Base-by-base conservation (phyloP, 345 rosid genomes). In the Turnera subulata region DNA sequence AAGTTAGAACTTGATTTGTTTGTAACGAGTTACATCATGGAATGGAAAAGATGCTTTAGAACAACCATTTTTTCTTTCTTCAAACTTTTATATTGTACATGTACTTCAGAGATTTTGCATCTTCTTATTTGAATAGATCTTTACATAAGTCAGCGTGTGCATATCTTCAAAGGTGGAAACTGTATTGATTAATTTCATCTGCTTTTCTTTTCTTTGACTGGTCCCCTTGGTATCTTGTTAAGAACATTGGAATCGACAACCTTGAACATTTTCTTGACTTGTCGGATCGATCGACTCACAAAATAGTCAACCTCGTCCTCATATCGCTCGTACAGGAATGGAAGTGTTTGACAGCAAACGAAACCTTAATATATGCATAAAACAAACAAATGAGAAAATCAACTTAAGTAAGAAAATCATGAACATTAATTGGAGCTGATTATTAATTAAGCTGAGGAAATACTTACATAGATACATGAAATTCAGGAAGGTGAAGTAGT, bases 151-250 rank as follows among this genome's bases (percentile, higher is more conserved):
- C 35, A 29, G n/a, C n/a, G n/a, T 29, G 35, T 8, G 8, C 35
- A 29, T n/a, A 29, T 29, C 35, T 29, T 8, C 35, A 4, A 29
- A 3, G 35, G 5, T 29, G 35, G 8, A 29, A 29, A 3, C 35
- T 8, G 35, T 29, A n/a, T n/a, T n/a, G n/a, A n/a, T n/a, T 29
- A 29, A 29, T 23, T 49, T 69, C 66, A 84, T 46, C 56, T 52
- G 60, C 17, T 38, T 64, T 84, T 85, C 76, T 79, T 91, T 22
- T 73, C 81, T 53, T 85, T 81, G 45, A 66, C 78, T 5, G 90
- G 70, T 7, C 88, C 92, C 63, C 96, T 79, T 21, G 99, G 97
- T 19, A 93, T 93, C 73, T 85, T 87, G 70, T 84, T 77, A 17
- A 93, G 81, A 70, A 89, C 77, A 23, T 18, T 62, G 1, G 81